A percentile compares a stretch with the other conserved stretches of the same genome.
phyloP scores from a whole-genome alignment of 768 basidiomycete species.

The Panaeolus cyanescens region DNA sequence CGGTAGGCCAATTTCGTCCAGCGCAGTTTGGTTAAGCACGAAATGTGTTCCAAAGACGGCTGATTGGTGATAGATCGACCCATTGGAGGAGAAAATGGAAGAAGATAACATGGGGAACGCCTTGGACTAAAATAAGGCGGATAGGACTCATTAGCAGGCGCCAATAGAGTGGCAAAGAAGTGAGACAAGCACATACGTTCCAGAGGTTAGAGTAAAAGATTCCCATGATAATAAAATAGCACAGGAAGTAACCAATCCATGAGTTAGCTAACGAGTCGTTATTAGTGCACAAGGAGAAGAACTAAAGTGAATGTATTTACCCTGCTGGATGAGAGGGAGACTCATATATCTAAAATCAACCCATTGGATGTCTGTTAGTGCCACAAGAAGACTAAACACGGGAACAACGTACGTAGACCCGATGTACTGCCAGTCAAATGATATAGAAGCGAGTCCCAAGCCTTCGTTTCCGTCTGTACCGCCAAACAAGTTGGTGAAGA shows the following conservation, averaged over 20 bases:
- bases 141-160: no score
- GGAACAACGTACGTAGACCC: slow-evolving; percentile 37
- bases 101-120: slow-evolving; percentile 63
- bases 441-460: slow-evolving; percentile 57
- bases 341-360: slow-evolving; percentile 45
- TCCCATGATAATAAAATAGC: slow-evolving; percentile 52
- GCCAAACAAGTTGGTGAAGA: slow-evolving; percentile 67
- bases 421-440: slow-evolving; percentile 74
- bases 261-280: slow-evolving; percentile 44
- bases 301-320: slow-evolving; percentile 23
- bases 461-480: slow-evolving; percentile 71
- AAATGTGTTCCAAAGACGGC: slow-evolving; percentile 55
- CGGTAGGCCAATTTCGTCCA: slow-evolving; percentile 51
- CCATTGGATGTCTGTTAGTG: neutral
- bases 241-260: slow-evolving; percentile 54
- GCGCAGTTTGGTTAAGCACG: slow-evolving; percentile 54
- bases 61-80: slow-evolving; percentile 54
- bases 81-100: slow-evolving; percentile 55
- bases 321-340: slow-evolving; percentile 57
- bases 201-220: slow-evolving; percentile 68
- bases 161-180: neutral
- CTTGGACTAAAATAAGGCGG: slow-evolving; percentile 38
- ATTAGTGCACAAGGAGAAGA: neutral
- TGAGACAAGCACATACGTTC: slow-evolving; percentile 40
- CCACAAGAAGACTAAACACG: neutral